Conservation (phyloP, 2,329 filamentous ascomycete species). For the Clonostachys rhizophaga region DNA sequence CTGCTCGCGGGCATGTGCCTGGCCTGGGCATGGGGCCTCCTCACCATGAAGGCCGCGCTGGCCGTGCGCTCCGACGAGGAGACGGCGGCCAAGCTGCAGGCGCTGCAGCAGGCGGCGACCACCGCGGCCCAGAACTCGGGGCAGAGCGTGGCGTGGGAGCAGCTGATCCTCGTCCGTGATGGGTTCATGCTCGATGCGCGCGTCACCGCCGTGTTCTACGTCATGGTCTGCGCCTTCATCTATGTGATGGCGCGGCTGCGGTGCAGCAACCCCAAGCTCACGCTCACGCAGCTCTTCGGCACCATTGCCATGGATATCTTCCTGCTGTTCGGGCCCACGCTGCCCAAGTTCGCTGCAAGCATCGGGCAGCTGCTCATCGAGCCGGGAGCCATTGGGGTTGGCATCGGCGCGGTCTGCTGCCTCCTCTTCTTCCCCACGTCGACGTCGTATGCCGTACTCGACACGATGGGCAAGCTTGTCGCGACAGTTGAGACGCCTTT, state of each 20-base stretch:
- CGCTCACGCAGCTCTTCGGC: conserved; percentile 36
- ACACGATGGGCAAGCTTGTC: conserved; percentile 20
- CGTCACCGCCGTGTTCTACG: conserved; percentile 28
- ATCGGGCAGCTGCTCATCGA: conserved; percentile 32
- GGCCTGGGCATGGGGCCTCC: conserved; percentile 43
- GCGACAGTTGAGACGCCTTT: conserved; percentile 22
- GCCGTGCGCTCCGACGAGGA: conserved; percentile 31
- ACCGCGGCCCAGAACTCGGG: conserved; percentile 9
- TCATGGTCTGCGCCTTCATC: conserved; percentile 35
- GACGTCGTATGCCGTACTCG: conserved; percentile 36
- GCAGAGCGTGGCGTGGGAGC: conserved; percentile 13
- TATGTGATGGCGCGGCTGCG: conserved; percentile 36
- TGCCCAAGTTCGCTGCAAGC: conserved; percentile 31
- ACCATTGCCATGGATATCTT: conserved; percentile 41
- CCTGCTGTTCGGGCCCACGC: conserved; percentile 32
- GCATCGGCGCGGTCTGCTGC: conserved; percentile 34
- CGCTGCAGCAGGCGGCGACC: conserved; percentile 26
- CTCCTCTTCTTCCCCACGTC: conserved; percentile 44
- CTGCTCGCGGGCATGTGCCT: conserved; percentile 39
- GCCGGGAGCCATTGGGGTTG: conserved; percentile 38
- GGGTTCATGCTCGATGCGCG: conserved; percentile 42
- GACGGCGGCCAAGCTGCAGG: conserved; percentile 22
- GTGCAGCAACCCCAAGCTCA: conserved; percentile 36
- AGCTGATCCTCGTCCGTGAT: conserved; percentile 29
- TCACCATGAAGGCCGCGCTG: conserved; percentile 41